Base-by-base conservation (phyloP, 2,329 filamentous ascomycete genomes). In the Talaromyces islandicus region DNA sequence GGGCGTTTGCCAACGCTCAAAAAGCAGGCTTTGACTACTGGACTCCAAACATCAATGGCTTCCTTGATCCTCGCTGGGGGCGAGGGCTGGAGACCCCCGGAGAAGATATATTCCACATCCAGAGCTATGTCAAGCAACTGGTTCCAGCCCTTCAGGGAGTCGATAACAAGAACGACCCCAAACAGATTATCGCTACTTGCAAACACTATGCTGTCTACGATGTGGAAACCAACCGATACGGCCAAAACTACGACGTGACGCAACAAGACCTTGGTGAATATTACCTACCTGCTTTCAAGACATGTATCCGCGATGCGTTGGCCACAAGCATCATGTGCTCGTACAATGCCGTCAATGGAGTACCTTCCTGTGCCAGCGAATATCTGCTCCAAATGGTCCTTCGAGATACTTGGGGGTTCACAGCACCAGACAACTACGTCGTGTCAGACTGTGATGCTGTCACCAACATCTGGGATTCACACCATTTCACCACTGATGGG, bases 1-100 rank as follows among this genome's bases (percentile, higher is more conserved):
- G 85, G 54, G 85, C 85, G 0, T 88, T 87, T 69, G 83, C 76
- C 65, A 88, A 88, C 66, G 78, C 70, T 12, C 81, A 80, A 6
- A 72, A 77, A 10, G 78, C 80, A 2, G 83, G 62, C n/a, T 55
- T 66, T 14, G 63, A 64, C 54, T 64, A 61, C 67, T 88, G 84
- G 82, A 87, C 85, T 0, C 86, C 86, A 0, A 87, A 88, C 66
- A 83, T 88, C 68, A 88, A 87, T 67, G 80, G 82, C 0, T 87
- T 82, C 73, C 79, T 79, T 57, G 84, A 87, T 66, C 84, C 85
- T 2, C 73, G 85, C 30, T 85, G 83, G 84, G 84, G 84, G 1
- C 72, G 84, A 7, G 83, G 83, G 0, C 75, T 78, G 59, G 82
- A 86, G 66, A 85, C 83, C 0, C 83, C 83, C 0, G 82, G 82